Conservation (phyloP, 2,329 filamentous ascomycete species). For the Aspergillus fructus region DNA sequence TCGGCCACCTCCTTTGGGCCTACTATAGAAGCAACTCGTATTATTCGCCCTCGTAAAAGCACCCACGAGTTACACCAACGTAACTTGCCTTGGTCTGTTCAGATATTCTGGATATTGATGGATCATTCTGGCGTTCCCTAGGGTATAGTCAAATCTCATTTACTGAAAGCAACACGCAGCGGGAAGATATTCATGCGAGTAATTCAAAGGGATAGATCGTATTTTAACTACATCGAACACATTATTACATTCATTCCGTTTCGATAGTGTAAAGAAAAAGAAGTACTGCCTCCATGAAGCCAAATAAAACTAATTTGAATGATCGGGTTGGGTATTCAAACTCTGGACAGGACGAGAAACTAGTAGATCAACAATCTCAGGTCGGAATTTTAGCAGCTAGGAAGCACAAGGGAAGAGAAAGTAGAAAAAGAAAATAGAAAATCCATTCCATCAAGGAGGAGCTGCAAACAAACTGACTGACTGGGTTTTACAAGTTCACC, state of each 20-base stretch:
- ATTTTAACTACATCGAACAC: background rate
- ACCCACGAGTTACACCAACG: background rate
- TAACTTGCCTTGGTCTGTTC: background rate
- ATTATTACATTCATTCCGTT: background rate
- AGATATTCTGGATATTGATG: background rate
- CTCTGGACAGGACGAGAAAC: background rate
- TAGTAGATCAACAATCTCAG: background rate
- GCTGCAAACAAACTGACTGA: background rate
- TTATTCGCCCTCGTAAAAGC: background rate
- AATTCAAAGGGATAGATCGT: background rate
- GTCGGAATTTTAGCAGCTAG: background rate
- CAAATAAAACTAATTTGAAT: background rate
- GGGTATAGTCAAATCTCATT: background rate
- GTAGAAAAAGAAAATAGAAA: background rate
- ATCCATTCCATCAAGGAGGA: conserved; percentile 5
- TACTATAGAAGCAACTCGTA: no score
- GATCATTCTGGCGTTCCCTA: background rate
- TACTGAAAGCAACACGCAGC: background rate
- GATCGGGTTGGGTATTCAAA: background rate
- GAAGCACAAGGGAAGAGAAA: background rate
- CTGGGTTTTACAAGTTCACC: background rate
- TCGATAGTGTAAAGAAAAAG: background rate
- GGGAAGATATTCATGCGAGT: background rate
- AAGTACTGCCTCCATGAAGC: background rate
- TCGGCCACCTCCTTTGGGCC: background rate